phyloP scores from a whole-genome alignment of 495 filamentous ascomycete species.

The Aspergillus conjunctus region DNA sequence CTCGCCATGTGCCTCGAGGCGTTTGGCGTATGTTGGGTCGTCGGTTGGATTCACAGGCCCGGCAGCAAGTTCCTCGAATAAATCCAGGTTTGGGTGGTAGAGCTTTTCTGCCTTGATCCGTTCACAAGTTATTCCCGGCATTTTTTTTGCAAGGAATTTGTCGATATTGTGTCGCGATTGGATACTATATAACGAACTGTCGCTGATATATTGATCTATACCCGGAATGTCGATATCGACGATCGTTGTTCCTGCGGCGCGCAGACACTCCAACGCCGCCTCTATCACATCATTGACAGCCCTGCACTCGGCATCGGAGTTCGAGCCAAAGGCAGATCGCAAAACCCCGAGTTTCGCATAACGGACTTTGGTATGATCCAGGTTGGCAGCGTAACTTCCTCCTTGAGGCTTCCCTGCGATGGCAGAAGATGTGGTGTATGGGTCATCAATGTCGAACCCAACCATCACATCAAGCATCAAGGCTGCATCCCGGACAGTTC shows the following conservation, averaged over 20 bases:
- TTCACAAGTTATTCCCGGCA: not conserved
- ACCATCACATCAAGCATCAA: not conserved
- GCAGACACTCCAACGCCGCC: not conserved
- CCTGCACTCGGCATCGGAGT: not conserved
- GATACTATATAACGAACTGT: not conserved
- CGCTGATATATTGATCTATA: not conserved
- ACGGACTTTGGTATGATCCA: not conserved
- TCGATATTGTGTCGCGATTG: not conserved
- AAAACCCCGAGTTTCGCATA: not conserved
- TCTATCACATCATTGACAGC: not conserved
- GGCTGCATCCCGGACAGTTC: slow-evolving; percentile 48
- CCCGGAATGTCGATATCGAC: not conserved
- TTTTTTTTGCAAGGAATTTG: not conserved
- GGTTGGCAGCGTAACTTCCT: not conserved
- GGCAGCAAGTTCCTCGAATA: not conserved
- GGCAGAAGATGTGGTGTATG: not conserved
- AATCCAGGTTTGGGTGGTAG: not conserved
- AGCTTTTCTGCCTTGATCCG: not conserved
- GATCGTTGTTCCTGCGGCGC: not conserved
- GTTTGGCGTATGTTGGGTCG: not conserved
- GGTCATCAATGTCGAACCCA: not conserved
- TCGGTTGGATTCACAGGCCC: not conserved
- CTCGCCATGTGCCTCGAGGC: not conserved
- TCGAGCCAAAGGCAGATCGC: not conserved
- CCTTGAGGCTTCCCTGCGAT: not conserved